Conservation (phyloP, 306 rosid genomes). For the Quercus aquifolioides region DNA sequence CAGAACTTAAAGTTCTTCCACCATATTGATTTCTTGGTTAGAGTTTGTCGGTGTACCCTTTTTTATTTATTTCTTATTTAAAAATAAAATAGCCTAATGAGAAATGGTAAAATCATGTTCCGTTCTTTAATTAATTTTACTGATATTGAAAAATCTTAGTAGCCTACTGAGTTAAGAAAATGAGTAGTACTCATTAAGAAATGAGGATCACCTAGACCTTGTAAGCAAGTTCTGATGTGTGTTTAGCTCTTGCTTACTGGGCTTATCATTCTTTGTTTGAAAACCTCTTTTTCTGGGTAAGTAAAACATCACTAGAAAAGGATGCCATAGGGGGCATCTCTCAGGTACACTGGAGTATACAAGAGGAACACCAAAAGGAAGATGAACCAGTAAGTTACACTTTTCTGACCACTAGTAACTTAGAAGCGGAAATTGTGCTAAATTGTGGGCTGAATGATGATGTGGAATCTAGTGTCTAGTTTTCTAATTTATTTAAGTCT, state of each 20-base stretch:
- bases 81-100: not conserved
- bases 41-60: not conserved
- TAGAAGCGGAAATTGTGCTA: not conserved
- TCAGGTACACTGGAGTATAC: not conserved
- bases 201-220: not conserved
- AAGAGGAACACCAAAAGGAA: not conserved
- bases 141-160: not conserved
- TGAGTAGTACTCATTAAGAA: not conserved
- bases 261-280: not conserved
- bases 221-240: not conserved
- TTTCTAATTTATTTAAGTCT: not conserved
- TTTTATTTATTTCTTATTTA: not conserved
- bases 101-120: not conserved
- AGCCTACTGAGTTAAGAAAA: not conserved
- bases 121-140: not conserved
- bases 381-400: not conserved
- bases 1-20: too few species aligned
- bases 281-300: not conserved
- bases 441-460: not conserved
- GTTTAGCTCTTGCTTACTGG: not conserved
- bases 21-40: not conserved
- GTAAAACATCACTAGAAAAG: not conserved
- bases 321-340: not conserved
- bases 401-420: constrained; percentile 4
- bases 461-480: not conserved